These are phyloP conservation scores for Fraxinus xanthoxyloides DNA, from an alignment of 305 asterid species.

Conservation along the genomic window DNA sequence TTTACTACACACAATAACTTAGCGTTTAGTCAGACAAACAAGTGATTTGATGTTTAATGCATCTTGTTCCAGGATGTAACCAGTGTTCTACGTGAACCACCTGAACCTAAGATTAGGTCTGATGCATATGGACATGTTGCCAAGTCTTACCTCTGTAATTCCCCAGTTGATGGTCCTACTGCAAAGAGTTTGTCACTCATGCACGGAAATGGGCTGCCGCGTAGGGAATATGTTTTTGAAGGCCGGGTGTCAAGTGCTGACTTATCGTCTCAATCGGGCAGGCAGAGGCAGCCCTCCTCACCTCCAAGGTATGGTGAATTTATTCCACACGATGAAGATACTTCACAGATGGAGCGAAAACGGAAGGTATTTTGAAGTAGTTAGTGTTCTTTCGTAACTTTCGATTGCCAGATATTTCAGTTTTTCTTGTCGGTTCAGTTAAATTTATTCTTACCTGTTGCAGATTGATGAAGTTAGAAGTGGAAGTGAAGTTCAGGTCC, in stretches of 20 bases:
- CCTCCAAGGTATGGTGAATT: conserved; percentile 49
- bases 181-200: conserved; percentile 40
- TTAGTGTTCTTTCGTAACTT: conserved; percentile 3
- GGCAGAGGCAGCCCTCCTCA: conserved; percentile 48
- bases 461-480: conserved; percentile 69
- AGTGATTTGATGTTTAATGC: conserved; percentile 5
- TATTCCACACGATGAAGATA: conserved; percentile 41
- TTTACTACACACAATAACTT: background rate
- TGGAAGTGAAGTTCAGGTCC: conserved; percentile 71
- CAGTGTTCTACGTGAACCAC: conserved; percentile 54
- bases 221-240: conserved; percentile 62
- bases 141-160: conserved; percentile 48
- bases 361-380: conserved; percentile 64
- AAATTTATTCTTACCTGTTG: conserved; percentile 25
- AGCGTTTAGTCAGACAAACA: conserved; percentile 19
- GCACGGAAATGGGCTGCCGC: conserved; percentile 64
- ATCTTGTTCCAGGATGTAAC: conserved; percentile 52
- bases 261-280: conserved; percentile 49
- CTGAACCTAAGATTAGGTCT: conserved; percentile 58
- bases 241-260: conserved; percentile 53
- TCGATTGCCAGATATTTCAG: conserved; percentile 6
- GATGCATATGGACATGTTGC: conserved; percentile 62
- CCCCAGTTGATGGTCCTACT: conserved; percentile 48
- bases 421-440: conserved; percentile 7
- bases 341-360: conserved; percentile 61